phyloP scores from a whole-genome alignment of 2,329 filamentous ascomycete species.

The Sphaerulina musiva region DNA sequence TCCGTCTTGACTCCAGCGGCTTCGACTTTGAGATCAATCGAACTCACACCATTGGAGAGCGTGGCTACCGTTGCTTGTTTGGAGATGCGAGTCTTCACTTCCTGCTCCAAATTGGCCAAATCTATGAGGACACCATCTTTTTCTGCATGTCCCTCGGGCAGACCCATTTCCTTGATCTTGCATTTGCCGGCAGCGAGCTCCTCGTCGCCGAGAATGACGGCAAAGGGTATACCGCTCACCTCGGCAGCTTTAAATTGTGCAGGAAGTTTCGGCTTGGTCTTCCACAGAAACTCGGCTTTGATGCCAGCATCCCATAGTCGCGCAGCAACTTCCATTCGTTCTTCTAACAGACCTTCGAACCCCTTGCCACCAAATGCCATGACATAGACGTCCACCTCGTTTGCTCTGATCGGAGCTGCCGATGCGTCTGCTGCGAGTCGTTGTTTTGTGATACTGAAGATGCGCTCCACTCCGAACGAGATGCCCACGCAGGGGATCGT shows the following conservation, averaged over 20 bases:
- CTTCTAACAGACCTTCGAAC: constrained; percentile 70
- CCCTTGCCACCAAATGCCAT: constrained; percentile 91
- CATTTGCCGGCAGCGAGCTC: constrained; percentile 78
- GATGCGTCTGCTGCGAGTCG: constrained; percentile 58
- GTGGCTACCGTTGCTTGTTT: constrained; percentile 10
- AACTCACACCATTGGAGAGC: constrained; percentile 20
- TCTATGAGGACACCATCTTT: constrained; percentile 78
- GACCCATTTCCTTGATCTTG: constrained; percentile 77
- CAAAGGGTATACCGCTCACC: constrained; percentile 69
- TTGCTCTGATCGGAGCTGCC: constrained; percentile 52
- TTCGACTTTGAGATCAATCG: constrained; percentile 23
- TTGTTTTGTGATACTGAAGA: constrained; percentile 85
- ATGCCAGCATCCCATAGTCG: constrained; percentile 80
- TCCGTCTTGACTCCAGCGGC: constrained; percentile 8
- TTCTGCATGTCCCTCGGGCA: constrained; percentile 75
- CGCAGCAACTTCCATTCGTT: constrained; percentile 74
- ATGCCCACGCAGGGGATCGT: constrained; percentile 87
- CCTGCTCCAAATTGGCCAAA: constrained; percentile 55
- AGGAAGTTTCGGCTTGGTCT: constrained; percentile 81
- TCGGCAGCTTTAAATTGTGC: constrained; percentile 91
- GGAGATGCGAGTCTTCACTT: constrained; percentile 52
- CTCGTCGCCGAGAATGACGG: constrained; percentile 83
- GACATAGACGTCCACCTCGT: constrained; percentile 82
- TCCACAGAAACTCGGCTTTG: constrained; percentile 85
- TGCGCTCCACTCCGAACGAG: constrained; percentile 91